A percentile compares a stretch with the other conserved stretches of the same genome.
These are phyloP conservation scores for Monosporascus sp. DNA, from an alignment of 2,329 filamentous ascomycete genomes.

Conservation along the genomic window DNA sequence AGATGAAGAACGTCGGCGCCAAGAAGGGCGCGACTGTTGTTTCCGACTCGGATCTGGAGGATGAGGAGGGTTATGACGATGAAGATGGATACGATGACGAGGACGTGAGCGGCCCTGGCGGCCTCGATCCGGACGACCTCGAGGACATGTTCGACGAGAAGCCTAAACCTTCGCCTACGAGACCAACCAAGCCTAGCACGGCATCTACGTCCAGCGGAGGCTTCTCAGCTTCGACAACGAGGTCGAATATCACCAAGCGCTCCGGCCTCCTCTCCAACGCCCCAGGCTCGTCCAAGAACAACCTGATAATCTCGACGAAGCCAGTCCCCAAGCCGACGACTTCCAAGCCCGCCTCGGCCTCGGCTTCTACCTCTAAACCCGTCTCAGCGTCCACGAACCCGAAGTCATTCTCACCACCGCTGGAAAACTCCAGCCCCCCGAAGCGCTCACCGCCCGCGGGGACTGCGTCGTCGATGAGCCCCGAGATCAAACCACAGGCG, in stretches of 20 bases:
- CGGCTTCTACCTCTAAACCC: neutral
- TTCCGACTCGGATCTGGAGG: constrained; percentile 35
- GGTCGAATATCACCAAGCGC: neutral
- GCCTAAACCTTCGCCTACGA: constrained; percentile 1
- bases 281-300: neutral
- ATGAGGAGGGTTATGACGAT: constrained; percentile 17
- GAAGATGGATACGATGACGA: constrained; percentile 8
- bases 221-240: neutral
- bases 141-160: constrained; percentile 16
- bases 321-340: constrained; percentile 3
- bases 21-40: constrained; percentile 31
- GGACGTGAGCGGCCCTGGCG: constrained; percentile 5
- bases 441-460: constrained; percentile 1
- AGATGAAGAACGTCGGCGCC: constrained; percentile 23
- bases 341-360: neutral
- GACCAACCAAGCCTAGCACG: neutral
- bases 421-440: neutral
- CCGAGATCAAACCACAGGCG: constrained; percentile 1
- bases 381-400: too few species aligned
- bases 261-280: neutral
- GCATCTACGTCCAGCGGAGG: too few species aligned
- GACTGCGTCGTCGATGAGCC: constrained; percentile 3
- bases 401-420: neutral
- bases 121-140: constrained; percentile 17
- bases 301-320: neutral